Conservation (phyloP, 306 rosid genomes). For the Quercus bicolor region DNA sequence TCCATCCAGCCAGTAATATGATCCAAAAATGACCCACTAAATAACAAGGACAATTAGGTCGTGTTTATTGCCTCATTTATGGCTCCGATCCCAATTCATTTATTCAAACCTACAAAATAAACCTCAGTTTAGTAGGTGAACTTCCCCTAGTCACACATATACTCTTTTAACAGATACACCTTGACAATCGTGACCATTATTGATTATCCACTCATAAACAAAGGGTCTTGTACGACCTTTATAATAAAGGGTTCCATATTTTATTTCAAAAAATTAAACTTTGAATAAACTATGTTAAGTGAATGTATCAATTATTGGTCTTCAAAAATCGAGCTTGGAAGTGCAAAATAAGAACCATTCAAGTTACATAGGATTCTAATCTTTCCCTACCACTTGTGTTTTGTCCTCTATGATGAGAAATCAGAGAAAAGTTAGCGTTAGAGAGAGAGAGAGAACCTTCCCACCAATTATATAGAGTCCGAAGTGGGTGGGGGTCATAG, state of each 20-base stretch:
- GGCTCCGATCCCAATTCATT: slow-evolving; percentile 45
- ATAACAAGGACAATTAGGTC: slow-evolving; percentile 30
- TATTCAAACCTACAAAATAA: slow-evolving; percentile 17
- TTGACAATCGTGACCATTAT: slow-evolving; percentile 13
- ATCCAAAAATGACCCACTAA: slow-evolving; percentile 22
- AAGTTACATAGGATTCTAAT: slow-evolving; percentile 70
- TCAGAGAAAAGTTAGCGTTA: slow-evolving; percentile 14
- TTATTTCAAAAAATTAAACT: slow-evolving; percentile 1
- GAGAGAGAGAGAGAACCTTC: slow-evolving; percentile 27
- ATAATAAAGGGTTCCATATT: slow-evolving; percentile 31
- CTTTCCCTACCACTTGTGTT: slow-evolving; percentile 46
- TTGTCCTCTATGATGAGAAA: slow-evolving; percentile 42
- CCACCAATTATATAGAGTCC: slow-evolving; percentile 33
- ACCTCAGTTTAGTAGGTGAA: slow-evolving; percentile 20
- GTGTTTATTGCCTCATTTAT: slow-evolving; percentile 32
- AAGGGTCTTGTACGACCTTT: slow-evolving; percentile 10
- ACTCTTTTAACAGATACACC: not conserved
- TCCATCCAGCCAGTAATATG: not conserved
- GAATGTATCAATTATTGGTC: slow-evolving; percentile 56
- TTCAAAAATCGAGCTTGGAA: slow-evolving; percentile 21
- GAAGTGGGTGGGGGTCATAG: slow-evolving; percentile 38
- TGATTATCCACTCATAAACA: slow-evolving; percentile 23
- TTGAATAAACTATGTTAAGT: not conserved
- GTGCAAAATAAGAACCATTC: slow-evolving; percentile 43
- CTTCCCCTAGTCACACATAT: slow-evolving; percentile 14